Evolutionary conservation across 495 filamentous ascomycete species (phyloP).

Genomic region (Halenospora varia): DNA sequence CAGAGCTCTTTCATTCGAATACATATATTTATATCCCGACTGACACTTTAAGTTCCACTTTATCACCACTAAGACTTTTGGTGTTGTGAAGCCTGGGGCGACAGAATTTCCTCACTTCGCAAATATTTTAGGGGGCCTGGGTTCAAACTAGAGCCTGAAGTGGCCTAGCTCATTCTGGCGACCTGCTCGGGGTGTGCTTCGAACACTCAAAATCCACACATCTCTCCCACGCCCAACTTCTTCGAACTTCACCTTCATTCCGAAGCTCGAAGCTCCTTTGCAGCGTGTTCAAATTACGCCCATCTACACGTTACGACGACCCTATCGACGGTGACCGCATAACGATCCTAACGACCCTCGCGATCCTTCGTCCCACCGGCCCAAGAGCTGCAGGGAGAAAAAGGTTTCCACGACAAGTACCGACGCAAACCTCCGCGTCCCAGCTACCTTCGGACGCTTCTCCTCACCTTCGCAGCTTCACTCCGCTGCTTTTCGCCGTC

Average conservation of each 20-base stretch:
- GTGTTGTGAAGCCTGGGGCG: too few relatives aligned
- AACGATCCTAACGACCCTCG: too few relatives aligned
- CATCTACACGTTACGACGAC: too few relatives aligned
- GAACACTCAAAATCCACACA: neutral
- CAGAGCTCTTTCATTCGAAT: too few relatives aligned
- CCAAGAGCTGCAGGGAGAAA: neutral
- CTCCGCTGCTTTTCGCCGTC: slow-evolving; percentile 13
- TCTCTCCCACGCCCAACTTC: neutral
- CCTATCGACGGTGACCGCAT: too few relatives aligned
- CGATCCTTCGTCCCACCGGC: neutral
- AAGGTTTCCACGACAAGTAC: slow-evolving; percentile 7
- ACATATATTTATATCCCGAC: too few relatives aligned
- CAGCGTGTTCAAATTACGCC: too few relatives aligned
- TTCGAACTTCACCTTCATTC: neutral
- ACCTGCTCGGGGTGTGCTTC: neutral
- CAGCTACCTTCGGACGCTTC: slow-evolving; percentile 6
- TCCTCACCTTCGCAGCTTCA: slow-evolving; percentile 17
- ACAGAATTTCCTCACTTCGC: too few relatives aligned
- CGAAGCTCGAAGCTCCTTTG: neutral
- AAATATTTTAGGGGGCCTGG: too few relatives aligned
- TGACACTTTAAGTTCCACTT: too few relatives aligned
- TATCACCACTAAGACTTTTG: too few relatives aligned
- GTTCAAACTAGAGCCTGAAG: neutral
- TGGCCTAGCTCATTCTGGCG: neutral
- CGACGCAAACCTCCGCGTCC: slow-evolving; percentile 4